These are phyloP conservation scores for Jasminum sambac DNA, from an alignment of 257 asterid species.

Conservation along the genomic window DNA sequence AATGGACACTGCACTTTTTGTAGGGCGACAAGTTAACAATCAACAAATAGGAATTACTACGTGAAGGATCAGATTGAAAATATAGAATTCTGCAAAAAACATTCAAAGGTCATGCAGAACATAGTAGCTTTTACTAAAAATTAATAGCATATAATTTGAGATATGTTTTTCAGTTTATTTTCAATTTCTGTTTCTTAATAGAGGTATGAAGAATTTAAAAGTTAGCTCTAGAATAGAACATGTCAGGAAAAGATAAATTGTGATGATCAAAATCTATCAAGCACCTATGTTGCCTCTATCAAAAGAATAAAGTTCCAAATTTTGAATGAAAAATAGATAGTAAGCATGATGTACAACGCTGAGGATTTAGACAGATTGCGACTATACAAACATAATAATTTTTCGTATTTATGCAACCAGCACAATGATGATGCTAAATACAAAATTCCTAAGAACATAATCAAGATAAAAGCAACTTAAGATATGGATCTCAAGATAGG, in stretches of 20 bases:
- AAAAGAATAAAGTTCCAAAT: background rate
- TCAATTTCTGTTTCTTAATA: background rate
- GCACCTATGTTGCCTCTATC: background rate
- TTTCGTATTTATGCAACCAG: background rate
- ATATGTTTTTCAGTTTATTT: background rate
- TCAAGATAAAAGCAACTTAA: background rate
- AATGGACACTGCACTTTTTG: conserved; percentile 1
- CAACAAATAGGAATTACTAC: background rate
- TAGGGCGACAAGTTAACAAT: background rate
- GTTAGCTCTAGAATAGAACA: conserved; percentile 4
- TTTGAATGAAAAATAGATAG: background rate
- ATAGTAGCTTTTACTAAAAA: conserved; percentile 5
- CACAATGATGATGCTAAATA: background rate
- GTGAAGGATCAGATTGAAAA: background rate
- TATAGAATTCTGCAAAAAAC: background rate
- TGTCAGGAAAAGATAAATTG: background rate
- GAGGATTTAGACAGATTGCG: background rate
- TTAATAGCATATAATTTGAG: background rate
- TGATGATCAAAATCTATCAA: background rate
- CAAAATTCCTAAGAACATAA: background rate
- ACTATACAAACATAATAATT: background rate
- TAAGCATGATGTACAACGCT: background rate
- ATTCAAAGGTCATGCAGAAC: conserved; percentile 1
- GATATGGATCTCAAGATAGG: conserved; percentile 18
- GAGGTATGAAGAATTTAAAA: conserved; percentile 14